Percentiles rank a stretch among this genome's conserved stretches.
Conservation (phyloP, 495 filamentous ascomycete genomes). For the Penicillium daleae region DNA sequence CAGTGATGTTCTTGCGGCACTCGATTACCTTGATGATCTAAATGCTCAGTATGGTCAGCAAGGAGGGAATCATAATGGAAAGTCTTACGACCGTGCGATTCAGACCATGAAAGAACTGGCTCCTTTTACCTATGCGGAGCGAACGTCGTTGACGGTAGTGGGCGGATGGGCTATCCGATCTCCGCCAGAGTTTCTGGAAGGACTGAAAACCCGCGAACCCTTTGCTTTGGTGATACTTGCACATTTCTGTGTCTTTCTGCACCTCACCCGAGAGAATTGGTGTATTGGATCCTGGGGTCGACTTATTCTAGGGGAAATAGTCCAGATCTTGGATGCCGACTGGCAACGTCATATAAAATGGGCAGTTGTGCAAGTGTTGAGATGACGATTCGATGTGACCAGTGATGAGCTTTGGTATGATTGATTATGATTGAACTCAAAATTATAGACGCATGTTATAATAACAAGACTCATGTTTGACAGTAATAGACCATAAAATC, state of each 20-base stretch:
- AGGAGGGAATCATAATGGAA: slow-evolving; percentile 2
- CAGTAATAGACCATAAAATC: not conserved
- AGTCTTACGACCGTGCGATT: slow-evolving; percentile 18
- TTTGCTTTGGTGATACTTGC: slow-evolving; percentile 31
- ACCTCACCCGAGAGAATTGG: slow-evolving; percentile 28
- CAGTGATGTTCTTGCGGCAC: slow-evolving; percentile 6
- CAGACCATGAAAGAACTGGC: slow-evolving; percentile 14
- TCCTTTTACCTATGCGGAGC: slow-evolving; percentile 23
- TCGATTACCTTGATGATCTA: slow-evolving; percentile 23
- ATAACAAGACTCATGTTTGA: not conserved
- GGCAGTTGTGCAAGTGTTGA: slow-evolving; percentile 13
- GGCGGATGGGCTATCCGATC: slow-evolving; percentile 30
- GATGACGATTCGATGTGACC: not conserved
- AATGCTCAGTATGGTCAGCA: slow-evolving; percentile 13
- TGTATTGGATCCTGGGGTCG: slow-evolving; percentile 29
- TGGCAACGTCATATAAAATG: slow-evolving; percentile 30
- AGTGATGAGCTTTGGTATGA: not conserved
- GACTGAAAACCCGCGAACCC: slow-evolving; percentile 17
- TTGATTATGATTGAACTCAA: not conserved
- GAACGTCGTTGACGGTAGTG: slow-evolving; percentile 28
- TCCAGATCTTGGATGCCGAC: slow-evolving; percentile 11
- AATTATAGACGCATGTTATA: not conserved
- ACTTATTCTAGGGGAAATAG: slow-evolving; percentile 25
- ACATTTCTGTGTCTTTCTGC: slow-evolving; percentile 31
- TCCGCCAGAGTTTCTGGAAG: slow-evolving; percentile 17